phyloP scores from a whole-genome alignment of 805 yeast species.

The Torulaspora quercuum region DNA sequence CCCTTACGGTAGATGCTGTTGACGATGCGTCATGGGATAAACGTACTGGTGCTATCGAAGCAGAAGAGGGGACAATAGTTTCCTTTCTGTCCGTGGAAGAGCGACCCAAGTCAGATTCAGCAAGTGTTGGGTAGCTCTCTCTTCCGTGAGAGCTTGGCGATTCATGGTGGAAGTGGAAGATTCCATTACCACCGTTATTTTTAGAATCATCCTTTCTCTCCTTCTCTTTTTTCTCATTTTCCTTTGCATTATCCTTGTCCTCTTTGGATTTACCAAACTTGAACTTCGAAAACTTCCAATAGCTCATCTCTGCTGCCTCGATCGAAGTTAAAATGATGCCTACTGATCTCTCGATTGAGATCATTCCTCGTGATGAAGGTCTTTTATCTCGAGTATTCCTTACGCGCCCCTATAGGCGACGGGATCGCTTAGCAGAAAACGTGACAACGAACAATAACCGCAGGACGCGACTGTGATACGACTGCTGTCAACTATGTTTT shows the following conservation, averaged over 20 bases:
- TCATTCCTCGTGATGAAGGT: too few species aligned
- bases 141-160: constrained; percentile 4
- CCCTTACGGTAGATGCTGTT: constrained; percentile 23
- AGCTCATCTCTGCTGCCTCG: constrained; percentile 24
- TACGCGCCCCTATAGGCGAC: too few species aligned
- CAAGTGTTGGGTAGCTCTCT: constrained; percentile 1
- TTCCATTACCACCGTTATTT: constrained; percentile 12
- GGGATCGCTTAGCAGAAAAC: too few species aligned
- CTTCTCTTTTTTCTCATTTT: constrained; percentile 19
- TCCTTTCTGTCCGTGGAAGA: constrained; percentile 27
- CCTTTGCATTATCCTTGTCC: constrained; percentile 28
- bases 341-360: too few species aligned
- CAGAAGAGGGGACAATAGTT: constrained; percentile 31
- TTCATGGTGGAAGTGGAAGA: constrained; percentile 15
- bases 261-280: constrained; percentile 36
- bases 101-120: constrained; percentile 6
- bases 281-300: constrained; percentile 35
- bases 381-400: too few species aligned
- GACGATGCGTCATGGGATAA: constrained; percentile 28
- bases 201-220: constrained; percentile 14
- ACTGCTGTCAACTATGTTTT: too few species aligned
- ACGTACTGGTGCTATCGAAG: constrained; percentile 28
- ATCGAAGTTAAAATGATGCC: too few species aligned
- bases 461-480: too few species aligned
- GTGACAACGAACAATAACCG: too few species aligned